These are phyloP conservation scores for Lichtheimia ramosa DNA, from an alignment of 371 early-diverging fungal species.

Conservation along the genomic window DNA sequence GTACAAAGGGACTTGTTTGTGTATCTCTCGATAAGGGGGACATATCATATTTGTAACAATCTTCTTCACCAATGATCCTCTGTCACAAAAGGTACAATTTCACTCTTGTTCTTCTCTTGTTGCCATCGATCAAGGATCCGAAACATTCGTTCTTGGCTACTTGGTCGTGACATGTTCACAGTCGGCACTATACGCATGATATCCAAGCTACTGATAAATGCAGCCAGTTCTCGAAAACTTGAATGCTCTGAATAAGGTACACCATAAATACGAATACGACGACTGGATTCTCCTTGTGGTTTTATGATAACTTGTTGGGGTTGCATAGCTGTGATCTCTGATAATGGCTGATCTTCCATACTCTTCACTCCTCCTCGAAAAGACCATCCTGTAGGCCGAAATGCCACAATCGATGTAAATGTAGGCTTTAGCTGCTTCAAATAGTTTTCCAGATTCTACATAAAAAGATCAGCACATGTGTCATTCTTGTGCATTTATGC, in stretches of 20 bases:
- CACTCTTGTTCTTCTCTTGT: conserved; percentile 23
- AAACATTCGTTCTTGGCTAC: conserved; percentile 24
- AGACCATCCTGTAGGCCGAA: conserved; percentile 93
- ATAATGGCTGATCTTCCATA: conserved; percentile 7
- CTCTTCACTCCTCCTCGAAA: conserved; percentile 24
- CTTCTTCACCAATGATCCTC: conserved; percentile 28
- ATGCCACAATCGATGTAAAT: conserved; percentile 38
- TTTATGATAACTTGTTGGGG: conserved; percentile 27
- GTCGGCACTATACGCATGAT: conserved; percentile 76
- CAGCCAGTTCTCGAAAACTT: conserved; percentile 82
- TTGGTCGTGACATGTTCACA: conserved; percentile 55
- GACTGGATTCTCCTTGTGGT: conserved; percentile 32
- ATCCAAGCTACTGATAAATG: conserved; percentile 71
- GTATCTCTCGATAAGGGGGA: too few relatives aligned
- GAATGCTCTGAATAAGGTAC: conserved; percentile 97
- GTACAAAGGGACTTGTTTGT: too few relatives aligned
- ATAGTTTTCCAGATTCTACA: conserved; percentile 36
- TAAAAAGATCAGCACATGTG: background rate
- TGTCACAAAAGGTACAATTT: conserved; percentile 17
- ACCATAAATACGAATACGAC: conserved; percentile 52
- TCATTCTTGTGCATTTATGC: background rate
- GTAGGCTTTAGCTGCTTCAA: conserved; percentile 19
- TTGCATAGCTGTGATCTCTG: conserved; percentile 27
- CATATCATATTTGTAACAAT: too few relatives aligned
- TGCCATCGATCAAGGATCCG: conserved; percentile 34